A percentile compares a stretch with the other conserved stretches of the same genome.
phyloP scores from a whole-genome alignment of 768 basidiomycete species.

The Cantharellus cinnabarinus region DNA sequence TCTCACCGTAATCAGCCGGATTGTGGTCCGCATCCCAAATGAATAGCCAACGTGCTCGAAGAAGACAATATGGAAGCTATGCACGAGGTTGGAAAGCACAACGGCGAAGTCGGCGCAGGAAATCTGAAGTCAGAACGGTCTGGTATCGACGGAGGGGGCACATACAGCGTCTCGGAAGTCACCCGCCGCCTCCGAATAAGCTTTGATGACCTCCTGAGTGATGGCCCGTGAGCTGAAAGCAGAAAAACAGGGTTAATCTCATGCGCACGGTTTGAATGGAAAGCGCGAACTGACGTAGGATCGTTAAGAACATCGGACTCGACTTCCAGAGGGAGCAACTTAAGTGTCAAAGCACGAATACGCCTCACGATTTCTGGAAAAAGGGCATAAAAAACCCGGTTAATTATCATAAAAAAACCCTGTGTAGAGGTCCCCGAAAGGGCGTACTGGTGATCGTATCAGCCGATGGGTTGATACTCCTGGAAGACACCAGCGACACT shows the following conservation, averaged over 20 bases:
- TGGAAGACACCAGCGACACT: constrained; percentile 25
- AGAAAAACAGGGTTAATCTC: not conserved
- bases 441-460: constrained; percentile 55
- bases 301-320: constrained; percentile 41
- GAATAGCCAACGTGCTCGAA: constrained; percentile 61
- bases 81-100: not conserved
- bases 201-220: constrained; percentile 48
- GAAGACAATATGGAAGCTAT: constrained; percentile 64
- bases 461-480: constrained; percentile 36
- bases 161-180: constrained; percentile 72
- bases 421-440: too few species aligned
- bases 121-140: not conserved
- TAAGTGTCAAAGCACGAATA: constrained; percentile 51
- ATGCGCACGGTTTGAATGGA: not conserved
- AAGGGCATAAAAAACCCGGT: too few species aligned
- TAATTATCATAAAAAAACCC: too few species aligned
- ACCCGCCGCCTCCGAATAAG: constrained; percentile 64
- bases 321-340: constrained; percentile 66
- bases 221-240: constrained; percentile 51
- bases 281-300: constrained; percentile 16
- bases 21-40: constrained; percentile 63
- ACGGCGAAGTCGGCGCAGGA: not conserved
- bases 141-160: not conserved
- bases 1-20: constrained; percentile 76
- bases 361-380: constrained; percentile 57